A percentile compares a stretch with the other conserved stretches of the same genome.
Evolutionary conservation across 345 rosid species (phyloP).

Genomic region (Cardamine resedifolia): DNA sequence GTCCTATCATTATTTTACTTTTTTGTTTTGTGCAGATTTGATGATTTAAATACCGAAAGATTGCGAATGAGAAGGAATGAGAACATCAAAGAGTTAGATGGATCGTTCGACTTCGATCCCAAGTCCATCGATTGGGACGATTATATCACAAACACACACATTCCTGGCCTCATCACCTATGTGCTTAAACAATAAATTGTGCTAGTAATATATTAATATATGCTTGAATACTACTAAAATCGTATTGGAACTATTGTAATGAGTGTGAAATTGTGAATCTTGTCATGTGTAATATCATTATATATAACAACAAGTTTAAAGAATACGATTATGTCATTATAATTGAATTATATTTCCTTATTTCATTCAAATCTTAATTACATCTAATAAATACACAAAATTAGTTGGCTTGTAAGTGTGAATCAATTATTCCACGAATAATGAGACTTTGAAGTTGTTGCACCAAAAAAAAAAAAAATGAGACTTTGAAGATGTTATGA

Average conservation of each 20-base stretch:
- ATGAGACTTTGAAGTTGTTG: neutral
- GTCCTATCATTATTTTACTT: neutral
- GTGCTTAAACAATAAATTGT: constrained; percentile 48
- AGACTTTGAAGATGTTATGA: too few relatives aligned
- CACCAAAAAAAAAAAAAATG: too few relatives aligned
- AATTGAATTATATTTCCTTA: neutral
- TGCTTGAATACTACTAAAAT: neutral
- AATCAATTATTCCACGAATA: neutral
- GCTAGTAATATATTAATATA: neutral
- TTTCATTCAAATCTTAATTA: neutral
- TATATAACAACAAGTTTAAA: neutral
- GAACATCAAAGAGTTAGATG: constrained; percentile 39
- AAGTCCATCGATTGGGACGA: constrained; percentile 63
- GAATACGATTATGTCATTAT: neutral
- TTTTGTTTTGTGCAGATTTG: constrained; percentile 52
- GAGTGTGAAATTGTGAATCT: neutral
- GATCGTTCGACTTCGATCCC: constrained; percentile 61
- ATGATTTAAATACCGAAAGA: constrained; percentile 60
- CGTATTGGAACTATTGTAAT: constrained; percentile 16
- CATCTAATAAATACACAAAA: neutral
- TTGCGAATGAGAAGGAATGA: constrained; percentile 46
- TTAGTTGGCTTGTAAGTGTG: neutral
- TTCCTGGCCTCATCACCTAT: constrained; percentile 64
- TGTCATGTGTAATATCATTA: constrained; percentile 19
- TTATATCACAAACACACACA: constrained; percentile 54